phyloP scores from a whole-genome alignment of 441 rosid genomes.

The California macrophylla region DNA sequence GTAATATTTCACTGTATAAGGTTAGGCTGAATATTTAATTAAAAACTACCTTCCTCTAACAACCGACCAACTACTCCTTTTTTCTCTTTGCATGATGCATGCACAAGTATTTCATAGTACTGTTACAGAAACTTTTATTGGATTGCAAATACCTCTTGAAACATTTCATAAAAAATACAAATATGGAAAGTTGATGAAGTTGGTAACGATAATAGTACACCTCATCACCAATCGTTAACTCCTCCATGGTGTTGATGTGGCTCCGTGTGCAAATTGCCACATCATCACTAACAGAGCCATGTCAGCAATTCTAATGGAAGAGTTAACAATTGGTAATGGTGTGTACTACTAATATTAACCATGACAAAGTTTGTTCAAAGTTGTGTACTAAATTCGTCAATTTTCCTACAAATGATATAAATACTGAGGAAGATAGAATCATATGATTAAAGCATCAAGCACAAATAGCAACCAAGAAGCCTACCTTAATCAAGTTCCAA shows the following conservation, averaged over 20 bases:
- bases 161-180: background rate
- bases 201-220: no score
- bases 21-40: background rate
- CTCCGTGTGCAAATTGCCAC: no score
- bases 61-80: background rate
- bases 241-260: no score
- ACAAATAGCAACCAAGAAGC: slow-evolving; percentile 5
- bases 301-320: no score
- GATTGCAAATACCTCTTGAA: background rate
- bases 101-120: background rate
- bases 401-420: background rate
- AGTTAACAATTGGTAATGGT: no score
- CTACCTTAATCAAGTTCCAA: slow-evolving; percentile 86
- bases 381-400: background rate
- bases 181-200: background rate
- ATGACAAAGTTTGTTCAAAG: background rate
- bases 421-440: background rate
- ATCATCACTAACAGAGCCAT: no score
- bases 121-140: background rate
- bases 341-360: no score
- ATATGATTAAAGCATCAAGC: background rate
- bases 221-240: no score
- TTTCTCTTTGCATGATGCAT: background rate
- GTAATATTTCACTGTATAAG: background rate
- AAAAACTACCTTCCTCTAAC: background rate